Conservation (phyloP, 139 green algal genomes). For the Chlamydomonas sp. region DNA sequence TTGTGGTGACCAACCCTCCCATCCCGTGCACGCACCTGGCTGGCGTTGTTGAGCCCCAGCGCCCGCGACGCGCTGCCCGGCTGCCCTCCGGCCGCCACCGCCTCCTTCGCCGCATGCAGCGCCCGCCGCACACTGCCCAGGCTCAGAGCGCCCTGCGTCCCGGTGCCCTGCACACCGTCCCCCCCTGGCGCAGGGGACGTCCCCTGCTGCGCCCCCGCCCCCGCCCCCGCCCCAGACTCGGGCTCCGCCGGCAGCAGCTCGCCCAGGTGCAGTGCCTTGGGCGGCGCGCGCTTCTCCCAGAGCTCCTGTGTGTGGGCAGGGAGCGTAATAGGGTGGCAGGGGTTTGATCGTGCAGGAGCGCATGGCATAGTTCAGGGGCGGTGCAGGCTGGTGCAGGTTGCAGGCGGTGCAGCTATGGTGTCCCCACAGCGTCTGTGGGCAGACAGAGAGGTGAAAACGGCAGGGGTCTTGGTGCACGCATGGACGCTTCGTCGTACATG, state of each 20-base stretch:
- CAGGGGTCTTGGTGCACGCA: too few species aligned
- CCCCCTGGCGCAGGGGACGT: not conserved
- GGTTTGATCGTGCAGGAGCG: not conserved
- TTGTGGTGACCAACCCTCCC: not conserved
- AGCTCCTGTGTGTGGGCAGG: constrained; percentile 66
- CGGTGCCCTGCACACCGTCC: not conserved
- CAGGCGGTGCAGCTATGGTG: too few species aligned
- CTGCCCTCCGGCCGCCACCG: not conserved
- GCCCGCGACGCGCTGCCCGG: constrained; percentile 49
- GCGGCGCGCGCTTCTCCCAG: constrained; percentile 78
- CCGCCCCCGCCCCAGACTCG: not conserved
- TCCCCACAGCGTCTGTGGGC: too few species aligned
- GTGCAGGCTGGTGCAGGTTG: too few species aligned
- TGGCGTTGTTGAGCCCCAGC: constrained; percentile 67
- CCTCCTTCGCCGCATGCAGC: not conserved
- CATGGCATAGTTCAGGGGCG: too few species aligned
- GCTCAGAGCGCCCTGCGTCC: not conserved
- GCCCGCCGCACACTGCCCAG: not conserved
- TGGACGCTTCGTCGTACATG: too few species aligned
- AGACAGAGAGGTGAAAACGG: too few species aligned
- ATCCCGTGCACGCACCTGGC: constrained; percentile 40
- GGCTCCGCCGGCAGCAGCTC: constrained; percentile 47
- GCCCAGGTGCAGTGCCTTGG: constrained; percentile 65
- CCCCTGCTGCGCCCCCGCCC: not conserved
- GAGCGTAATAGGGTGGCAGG: not conserved